These are phyloP conservation scores for Cryptococcus wingfieldii DNA, from an alignment of 1,284 basidiomycete genomes.

Conservation along the genomic window DNA sequence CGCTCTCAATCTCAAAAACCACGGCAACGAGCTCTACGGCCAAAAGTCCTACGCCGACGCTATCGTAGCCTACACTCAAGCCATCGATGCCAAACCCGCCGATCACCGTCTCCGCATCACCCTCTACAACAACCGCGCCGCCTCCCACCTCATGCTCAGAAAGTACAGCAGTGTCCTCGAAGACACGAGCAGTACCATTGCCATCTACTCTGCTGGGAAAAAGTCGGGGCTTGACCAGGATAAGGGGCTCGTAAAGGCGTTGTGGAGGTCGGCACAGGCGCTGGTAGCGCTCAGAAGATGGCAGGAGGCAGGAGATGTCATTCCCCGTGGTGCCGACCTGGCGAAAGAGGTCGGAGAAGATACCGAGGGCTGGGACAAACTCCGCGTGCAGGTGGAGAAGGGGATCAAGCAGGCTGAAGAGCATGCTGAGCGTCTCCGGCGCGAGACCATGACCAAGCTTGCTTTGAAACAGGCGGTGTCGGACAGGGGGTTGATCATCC, in stretches of 20 bases:
- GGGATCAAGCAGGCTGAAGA: constrained; percentile 29
- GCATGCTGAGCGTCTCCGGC: constrained; percentile 33
- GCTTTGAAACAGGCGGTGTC: constrained; percentile 32
- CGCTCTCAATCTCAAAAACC: constrained; percentile 86
- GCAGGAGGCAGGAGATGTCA: constrained; percentile 76
- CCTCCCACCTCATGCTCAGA: constrained; percentile 84
- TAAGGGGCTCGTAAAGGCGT: constrained; percentile 65
- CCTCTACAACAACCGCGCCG: constrained; percentile 83
- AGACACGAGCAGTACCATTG: constrained; percentile 73
- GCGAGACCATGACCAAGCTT: constrained; percentile 28
- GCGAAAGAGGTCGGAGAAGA: constrained; percentile 25
- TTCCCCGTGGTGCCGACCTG: constrained; percentile 52
- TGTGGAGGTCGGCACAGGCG: constrained; percentile 74
- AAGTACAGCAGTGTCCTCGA: constrained; percentile 80
- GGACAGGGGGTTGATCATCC: constrained; percentile 35
- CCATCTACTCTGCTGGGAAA: constrained; percentile 51
- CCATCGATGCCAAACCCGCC: constrained; percentile 73
- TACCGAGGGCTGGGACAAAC: constrained; percentile 21
- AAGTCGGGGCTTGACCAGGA: neutral
- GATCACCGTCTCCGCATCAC: constrained; percentile 62
- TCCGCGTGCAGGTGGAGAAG: constrained; percentile 25
- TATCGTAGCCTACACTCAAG: constrained; percentile 82
- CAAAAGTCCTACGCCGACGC: constrained; percentile 84
- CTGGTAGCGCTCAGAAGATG: constrained; percentile 65
- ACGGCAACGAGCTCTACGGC: constrained; percentile 91